Conservation (phyloP, 1,139 yeast genomes). For the Sugiyamaella grinbergsii region DNA sequence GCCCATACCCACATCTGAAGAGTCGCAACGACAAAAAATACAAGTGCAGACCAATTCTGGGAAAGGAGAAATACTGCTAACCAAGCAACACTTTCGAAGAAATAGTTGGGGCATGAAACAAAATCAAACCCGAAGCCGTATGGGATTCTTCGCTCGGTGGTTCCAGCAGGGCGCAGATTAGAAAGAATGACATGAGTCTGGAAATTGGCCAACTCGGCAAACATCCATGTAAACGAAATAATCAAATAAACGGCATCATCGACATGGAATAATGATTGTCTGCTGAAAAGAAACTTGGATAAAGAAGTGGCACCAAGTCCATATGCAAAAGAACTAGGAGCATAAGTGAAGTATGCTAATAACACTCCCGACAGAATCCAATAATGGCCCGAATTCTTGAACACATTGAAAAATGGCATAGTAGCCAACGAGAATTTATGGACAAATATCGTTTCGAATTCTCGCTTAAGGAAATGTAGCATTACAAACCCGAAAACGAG, state of each 20-base stretch:
- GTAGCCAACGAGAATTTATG: conserved; percentile 86
- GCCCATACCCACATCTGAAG: conserved; percentile 85
- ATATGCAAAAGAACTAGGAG: conserved; percentile 49
- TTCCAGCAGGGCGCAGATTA: conserved; percentile 51
- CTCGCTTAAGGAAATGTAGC: conserved; percentile 84
- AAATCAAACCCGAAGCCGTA: conserved; percentile 51
- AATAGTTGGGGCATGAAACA: conserved; percentile 76
- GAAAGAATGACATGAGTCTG: conserved; percentile 66
- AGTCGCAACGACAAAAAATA: conserved; percentile 71
- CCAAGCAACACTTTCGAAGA: conserved; percentile 83
- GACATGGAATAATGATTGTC: conserved; percentile 32
- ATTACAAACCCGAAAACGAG: conserved; percentile 57
- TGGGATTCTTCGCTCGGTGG: conserved; percentile 55
- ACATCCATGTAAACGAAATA: conserved; percentile 52
- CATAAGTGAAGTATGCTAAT: conserved; percentile 68
- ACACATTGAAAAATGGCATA: conserved; percentile 85
- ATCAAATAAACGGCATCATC: conserved; percentile 28
- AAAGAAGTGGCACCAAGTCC: conserved; percentile 25
- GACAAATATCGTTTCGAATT: conserved; percentile 77
- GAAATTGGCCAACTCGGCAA: conserved; percentile 72
- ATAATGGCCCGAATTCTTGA: conserved; percentile 88
- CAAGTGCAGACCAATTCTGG: conserved; percentile 74
- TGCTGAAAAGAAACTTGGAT: conserved; percentile 37
- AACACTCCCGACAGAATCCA: conserved; percentile 85
- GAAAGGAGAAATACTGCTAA: conserved; percentile 64